Base-by-base conservation (phyloP, 345 rosid species). In the Carallia pectinifolia region DNA sequence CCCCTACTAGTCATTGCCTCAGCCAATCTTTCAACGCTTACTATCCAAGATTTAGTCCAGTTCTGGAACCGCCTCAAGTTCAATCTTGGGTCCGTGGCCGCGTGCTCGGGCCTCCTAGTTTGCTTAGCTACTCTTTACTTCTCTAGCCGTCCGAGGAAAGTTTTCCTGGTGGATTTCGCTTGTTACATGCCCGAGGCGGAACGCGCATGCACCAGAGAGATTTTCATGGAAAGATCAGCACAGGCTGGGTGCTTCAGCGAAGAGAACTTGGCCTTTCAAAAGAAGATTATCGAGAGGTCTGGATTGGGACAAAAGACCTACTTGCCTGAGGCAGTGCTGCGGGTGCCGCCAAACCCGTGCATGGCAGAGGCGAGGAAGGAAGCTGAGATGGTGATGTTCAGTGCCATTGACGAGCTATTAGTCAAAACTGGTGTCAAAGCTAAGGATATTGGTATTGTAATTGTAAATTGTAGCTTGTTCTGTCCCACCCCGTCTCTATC, bases 281-380 rank as follows among this genome's bases (percentile, higher is more conserved):
- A 82, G 86, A 92, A 92, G 86, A 90, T 92, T 29, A 62, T 92
- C 5, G 92, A 88, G 77, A 83, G 92, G 65, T 90, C 98, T 23
- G 23, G 23, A 23, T 23, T 23, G 23, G 23, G 23, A 23, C 89
- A 88, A 59, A 79, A 79, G 19, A 92, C 97, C 0, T 90, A 90
- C 78, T 80, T 81, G 29, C 93, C 96, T 7, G 88, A 89, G 50
- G 91, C 84, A 18, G 83, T 81, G 80, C 65, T 83, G 82, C 77
- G 80, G 58, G 44, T 77, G 16, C 82, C 90, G 1, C 82, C 87
- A 0, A 86, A 81, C 67, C 88, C 85, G 4, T 77, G 81, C 62
- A 80, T 88, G 88, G 88, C 66, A 0, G 87, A 84, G 79, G 87
- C 90, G 3, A 81, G 93, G 74, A 84, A 75, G 50, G 93, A 86